These are phyloP conservation scores for Penicillium verrucosum DNA, from an alignment of 2,329 filamentous ascomycete species.

Conservation along the genomic window DNA sequence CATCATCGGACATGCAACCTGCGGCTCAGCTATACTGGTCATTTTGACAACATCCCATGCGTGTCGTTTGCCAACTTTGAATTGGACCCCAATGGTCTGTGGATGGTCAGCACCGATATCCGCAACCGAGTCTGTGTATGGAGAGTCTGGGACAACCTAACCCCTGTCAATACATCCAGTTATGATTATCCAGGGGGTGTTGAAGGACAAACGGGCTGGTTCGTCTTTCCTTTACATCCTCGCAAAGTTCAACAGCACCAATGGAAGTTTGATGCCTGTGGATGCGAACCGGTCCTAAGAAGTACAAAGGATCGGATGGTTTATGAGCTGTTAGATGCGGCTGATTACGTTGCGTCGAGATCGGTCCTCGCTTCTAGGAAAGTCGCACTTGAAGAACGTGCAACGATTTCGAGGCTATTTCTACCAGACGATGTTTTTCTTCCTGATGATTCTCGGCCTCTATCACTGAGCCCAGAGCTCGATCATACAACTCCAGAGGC, in stretches of 20 bases:
- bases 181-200: constrained; percentile 23
- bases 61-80: constrained; percentile 59
- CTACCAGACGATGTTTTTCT: constrained; percentile 29
- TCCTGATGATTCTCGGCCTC: constrained; percentile 7
- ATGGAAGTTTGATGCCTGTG: constrained; percentile 41
- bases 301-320: constrained; percentile 20
- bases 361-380: constrained; percentile 20
- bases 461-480: background rate
- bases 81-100: constrained; percentile 53
- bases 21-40: constrained; percentile 42
- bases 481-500: background rate
- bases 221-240: constrained; percentile 47
- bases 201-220: constrained; percentile 40
- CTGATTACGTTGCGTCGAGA: constrained; percentile 25
- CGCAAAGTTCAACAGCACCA: constrained; percentile 38
- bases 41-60: constrained; percentile 54
- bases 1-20: constrained; percentile 42
- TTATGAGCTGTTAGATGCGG: constrained; percentile 32
- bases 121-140: constrained; percentile 49
- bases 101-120: constrained; percentile 59
- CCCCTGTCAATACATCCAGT: constrained; percentile 28
- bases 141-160: constrained; percentile 45
- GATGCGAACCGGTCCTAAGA: constrained; percentile 29
- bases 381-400: background rate
- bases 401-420: background rate